Conservation (phyloP, 148 eudicot genomes). For the Arbutus unedo region DNA sequence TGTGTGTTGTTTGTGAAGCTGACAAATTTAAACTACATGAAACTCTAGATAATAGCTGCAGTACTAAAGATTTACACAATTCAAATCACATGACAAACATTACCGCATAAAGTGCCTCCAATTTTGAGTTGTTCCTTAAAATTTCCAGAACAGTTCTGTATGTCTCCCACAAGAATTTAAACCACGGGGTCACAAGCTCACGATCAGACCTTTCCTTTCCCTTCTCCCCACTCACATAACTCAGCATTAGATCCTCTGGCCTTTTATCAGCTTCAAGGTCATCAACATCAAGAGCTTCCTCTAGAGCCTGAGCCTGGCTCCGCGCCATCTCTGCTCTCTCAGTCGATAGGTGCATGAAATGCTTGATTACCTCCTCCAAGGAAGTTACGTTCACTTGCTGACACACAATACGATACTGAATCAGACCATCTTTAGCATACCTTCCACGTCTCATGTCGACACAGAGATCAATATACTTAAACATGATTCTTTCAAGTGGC, state of each 20-base stretch:
- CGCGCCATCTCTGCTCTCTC: slow-evolving; percentile 86
- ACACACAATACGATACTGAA: slow-evolving; percentile 85
- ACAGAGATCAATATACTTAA: slow-evolving; percentile 79
- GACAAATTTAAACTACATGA: neutral
- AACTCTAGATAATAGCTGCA: neutral
- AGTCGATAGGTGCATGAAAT: slow-evolving; percentile 87
- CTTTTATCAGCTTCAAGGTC: slow-evolving; percentile 89
- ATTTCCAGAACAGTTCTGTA: slow-evolving; percentile 85
- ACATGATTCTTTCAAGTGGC: slow-evolving; percentile 76
- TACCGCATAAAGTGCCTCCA: slow-evolving; percentile 86
- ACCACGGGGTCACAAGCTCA: slow-evolving; percentile 95
- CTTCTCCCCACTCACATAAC: slow-evolving; percentile 94
- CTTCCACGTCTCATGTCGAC: slow-evolving; percentile 88
- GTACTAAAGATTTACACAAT: neutral
- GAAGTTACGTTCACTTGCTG: slow-evolving; percentile 93
- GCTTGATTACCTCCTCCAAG: slow-evolving; percentile 90
- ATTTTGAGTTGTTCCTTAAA: slow-evolving; percentile 79
- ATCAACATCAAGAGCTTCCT: slow-evolving; percentile 91
- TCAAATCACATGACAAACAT: neutral
- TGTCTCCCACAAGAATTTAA: slow-evolving; percentile 93
- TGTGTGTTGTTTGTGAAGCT: neutral
- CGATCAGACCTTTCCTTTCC: slow-evolving; percentile 95
- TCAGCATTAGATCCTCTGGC: slow-evolving; percentile 94
- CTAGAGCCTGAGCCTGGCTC: slow-evolving; percentile 82
- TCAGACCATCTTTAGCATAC: slow-evolving; percentile 87